Evolutionary conservation across 2,329 filamentous ascomycete species (phyloP), one percentile per base, ranked within the genome.

Genomic region (Colletotrichum eremochloae): DNA sequence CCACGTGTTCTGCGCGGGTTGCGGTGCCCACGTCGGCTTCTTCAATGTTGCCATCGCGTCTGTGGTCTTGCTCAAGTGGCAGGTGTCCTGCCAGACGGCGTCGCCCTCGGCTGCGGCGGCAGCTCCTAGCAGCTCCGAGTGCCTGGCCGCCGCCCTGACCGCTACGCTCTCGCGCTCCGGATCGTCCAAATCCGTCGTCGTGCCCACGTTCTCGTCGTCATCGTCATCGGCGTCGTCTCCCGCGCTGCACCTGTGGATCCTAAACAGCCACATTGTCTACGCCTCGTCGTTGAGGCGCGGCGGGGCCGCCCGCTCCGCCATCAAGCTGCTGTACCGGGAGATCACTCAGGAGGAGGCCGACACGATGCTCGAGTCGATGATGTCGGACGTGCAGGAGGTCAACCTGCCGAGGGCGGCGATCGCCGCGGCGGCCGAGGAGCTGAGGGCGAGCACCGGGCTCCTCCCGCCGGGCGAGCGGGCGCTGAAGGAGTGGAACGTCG

Each of bases 401-500:
- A 83, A 81, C 40, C 80, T 93, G 42, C 89, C 91, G 0, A 74
- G 73, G 1, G 81, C 84, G 5, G 84, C 88, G 5, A 88, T 91
- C 38, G 69, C 78, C 6, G 81, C 82, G 40, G 79, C 91, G 8
- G 75, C 79, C 1, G 73, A 76, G 7, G 81, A 79, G 12, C 80
- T 94, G 36, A 77, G 82, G 14, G 77, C 77, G 9, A 90, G 87
- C 74, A 88, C 85, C 46, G 53, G 73, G 3, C 77, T 90, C 20
- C 78, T 94, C 11, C 92, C 92, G 1, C 78, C 75, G 0, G 82
- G 82, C 11, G 89, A 91, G 71, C 84, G 89, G 68, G 81, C 76
- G 38, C 92, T 93, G 75, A 85, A 88, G 77, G 88, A 86, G n/a
- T 94, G 92, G 92, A 86, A 86, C 36, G 90, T 94, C 6, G 91